Evolutionary conservation across 257 asterid genomes (phyloP), one percentile per base, ranked within the genome.

Genomic region (Anisodus acutangulus): DNA sequence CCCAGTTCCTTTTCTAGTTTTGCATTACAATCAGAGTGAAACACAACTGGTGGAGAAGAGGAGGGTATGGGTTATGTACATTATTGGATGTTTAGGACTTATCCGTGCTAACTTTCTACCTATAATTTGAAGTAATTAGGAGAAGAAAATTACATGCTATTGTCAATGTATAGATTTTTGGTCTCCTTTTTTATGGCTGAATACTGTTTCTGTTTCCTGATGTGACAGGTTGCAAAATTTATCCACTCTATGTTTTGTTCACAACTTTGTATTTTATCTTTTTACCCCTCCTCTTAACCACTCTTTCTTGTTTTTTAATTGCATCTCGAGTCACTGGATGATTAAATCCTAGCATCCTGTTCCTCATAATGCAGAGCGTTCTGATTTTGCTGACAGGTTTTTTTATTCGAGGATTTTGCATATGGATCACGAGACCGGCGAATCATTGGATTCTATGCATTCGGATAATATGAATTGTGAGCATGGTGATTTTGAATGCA

Each of bases 401-500:
- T 71, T 85, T 49, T 76, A 35, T 85, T 69, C 82, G 80, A 83
- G 81, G 82, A 51, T 81, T 87, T 87, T 84, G 81, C 83, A 84
- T 85, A 92, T 94, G 94, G 97, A 93, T 80, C 86, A 88, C 9
- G 90, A 88, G 58, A 54, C 89, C 37, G 84, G 84, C 11, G 89
- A 89, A 85, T 82, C 85, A 37, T 45, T 63, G 58, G 89, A 87
- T 2, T 49, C 92, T 78, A 70, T 90, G 58, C 71, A 51, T 74
- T 78, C 93, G 80, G 70, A 88, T 35, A 97, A 92, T 84, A 85
- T 80, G 54, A 59, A 35, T 8, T 78, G 80, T 62, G 98, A 93
- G 76, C 81, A 90, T 9, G 93, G 90, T 58, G 88, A 92, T 83
- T 96, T 96, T 51, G 99, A 96, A 80, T 96, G 99, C 93, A 89